A percentile compares a stretch with the other conserved stretches of the same genome.
Conservation (phyloP, 768 basidiomycete species). For the Russula brevipes region DNA sequence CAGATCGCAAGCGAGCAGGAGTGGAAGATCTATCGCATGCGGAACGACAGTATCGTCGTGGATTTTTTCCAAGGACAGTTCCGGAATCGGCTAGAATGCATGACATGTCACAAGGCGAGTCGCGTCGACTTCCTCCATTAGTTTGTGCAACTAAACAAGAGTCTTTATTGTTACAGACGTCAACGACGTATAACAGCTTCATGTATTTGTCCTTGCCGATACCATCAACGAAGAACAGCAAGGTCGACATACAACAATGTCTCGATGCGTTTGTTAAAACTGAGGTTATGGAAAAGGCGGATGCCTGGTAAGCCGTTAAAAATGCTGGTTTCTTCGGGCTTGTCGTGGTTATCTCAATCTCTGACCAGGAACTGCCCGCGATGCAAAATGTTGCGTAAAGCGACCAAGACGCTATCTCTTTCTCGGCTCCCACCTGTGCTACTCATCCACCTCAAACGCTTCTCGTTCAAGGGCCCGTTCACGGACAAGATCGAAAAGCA, state of each 20-base stretch:
- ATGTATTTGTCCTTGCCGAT: slow-evolving; percentile 93
- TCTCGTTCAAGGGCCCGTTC: slow-evolving; percentile 85
- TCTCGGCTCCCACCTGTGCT: slow-evolving; percentile 92
- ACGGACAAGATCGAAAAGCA: slow-evolving; percentile 96
- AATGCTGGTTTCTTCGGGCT: neutral
- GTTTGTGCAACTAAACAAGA: slow-evolving; percentile 17
- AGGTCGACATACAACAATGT: slow-evolving; percentile 71
- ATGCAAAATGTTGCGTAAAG: slow-evolving; percentile 84
- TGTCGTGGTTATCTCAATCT: neutral
- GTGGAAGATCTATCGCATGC: slow-evolving; percentile 84
- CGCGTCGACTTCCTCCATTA: slow-evolving; percentile 22
- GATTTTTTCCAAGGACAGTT: slow-evolving; percentile 99
- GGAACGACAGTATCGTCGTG: slow-evolving; percentile 91
- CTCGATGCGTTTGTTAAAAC: slow-evolving; percentile 86
- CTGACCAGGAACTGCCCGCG: slow-evolving; percentile 83
- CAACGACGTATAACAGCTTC: slow-evolving; percentile 95
- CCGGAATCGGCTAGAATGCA: slow-evolving; percentile 79
- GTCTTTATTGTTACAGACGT: slow-evolving; percentile 54
- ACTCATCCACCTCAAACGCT: slow-evolving; percentile 87
- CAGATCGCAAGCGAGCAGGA: slow-evolving; percentile 90
- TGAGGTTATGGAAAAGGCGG: slow-evolving; percentile 86
- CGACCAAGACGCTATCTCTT: slow-evolving; percentile 81
- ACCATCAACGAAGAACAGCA: slow-evolving; percentile 54
- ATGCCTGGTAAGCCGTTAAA: slow-evolving; percentile 73
- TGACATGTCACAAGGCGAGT: slow-evolving; percentile 82